Evolutionary conservation across 2,329 filamentous ascomycete species (phyloP).

Genomic region (Alternaria sp.): DNA sequence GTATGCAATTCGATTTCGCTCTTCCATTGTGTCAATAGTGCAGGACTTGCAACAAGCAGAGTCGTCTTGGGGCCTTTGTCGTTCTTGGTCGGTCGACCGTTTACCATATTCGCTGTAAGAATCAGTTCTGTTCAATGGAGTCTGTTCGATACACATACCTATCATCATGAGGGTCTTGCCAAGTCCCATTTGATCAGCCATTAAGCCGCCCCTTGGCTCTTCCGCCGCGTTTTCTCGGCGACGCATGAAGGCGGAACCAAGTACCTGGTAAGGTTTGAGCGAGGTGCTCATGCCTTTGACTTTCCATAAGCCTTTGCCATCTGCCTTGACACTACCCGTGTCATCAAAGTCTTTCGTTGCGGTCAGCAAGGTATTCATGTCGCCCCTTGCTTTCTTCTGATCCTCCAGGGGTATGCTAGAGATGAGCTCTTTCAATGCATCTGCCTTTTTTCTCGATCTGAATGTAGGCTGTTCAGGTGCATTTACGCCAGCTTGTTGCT

Average conservation of each 20-base stretch:
- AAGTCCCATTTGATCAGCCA: conserved; percentile 55
- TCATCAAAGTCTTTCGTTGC: conserved; percentile 56
- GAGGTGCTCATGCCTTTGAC: conserved; percentile 59
- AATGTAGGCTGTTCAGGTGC: conserved; percentile 38
- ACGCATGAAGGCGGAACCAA: conserved; percentile 64
- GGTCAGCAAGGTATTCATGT: conserved; percentile 49
- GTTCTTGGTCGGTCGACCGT: conserved; percentile 38
- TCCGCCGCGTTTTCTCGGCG: conserved; percentile 54
- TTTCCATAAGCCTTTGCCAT: conserved; percentile 51
- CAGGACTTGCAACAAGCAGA: conserved; percentile 53
- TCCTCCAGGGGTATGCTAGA: conserved; percentile 50
- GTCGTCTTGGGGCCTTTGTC: conserved; percentile 42
- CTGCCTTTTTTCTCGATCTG: conserved; percentile 29
- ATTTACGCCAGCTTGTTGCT: conserved; percentile 37
- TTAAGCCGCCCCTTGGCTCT: conserved; percentile 52
- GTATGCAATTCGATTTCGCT: conserved; percentile 45
- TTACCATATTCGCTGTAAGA: conserved; percentile 54
- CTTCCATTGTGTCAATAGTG: conserved; percentile 53
- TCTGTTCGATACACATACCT: conserved; percentile 17
- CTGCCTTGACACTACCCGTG: conserved; percentile 40
- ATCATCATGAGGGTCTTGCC: conserved; percentile 54
- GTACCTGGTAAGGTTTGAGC: conserved; percentile 61
- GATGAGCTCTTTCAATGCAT: conserved; percentile 53
- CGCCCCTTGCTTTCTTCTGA: conserved; percentile 39
- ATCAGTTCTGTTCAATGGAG: neutral